phyloP scores from a whole-genome alignment of 805 yeast species.

The Candida piceae region DNA sequence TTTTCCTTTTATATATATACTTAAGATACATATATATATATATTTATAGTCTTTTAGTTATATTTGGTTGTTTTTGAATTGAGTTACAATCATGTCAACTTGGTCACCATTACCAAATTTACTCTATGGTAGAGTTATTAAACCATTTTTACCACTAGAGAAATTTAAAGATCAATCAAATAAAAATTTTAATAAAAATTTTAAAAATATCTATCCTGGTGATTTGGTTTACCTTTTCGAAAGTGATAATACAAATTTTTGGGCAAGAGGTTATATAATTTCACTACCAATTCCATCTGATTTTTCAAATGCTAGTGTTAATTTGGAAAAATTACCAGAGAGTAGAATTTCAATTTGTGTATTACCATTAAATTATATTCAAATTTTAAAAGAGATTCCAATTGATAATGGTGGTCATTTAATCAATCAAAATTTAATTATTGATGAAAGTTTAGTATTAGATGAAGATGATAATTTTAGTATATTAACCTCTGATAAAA shows the following conservation, averaged over 20 bases:
- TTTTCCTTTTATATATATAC: no score
- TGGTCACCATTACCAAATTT: slow-evolving; percentile 49
- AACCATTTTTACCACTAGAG: slow-evolving; percentile 43
- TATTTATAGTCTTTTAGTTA: no score
- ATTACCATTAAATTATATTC: slow-evolving; percentile 54
- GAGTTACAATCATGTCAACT: no score
- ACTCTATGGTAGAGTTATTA: slow-evolving; percentile 38
- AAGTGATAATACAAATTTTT: slow-evolving; percentile 40
- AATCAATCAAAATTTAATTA: slow-evolving; percentile 4
- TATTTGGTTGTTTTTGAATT: no score
- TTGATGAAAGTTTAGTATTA: slow-evolving; percentile 5
- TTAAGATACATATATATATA: no score
- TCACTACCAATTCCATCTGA: slow-evolving; percentile 68
- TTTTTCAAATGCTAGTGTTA: slow-evolving; percentile 54
- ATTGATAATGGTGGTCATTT: slow-evolving; percentile 3
- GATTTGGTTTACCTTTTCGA: slow-evolving; percentile 77
- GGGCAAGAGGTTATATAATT: slow-evolving; percentile 78
- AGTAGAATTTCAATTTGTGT: slow-evolving; percentile 48
- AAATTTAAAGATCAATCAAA: slow-evolving; percentile 11
- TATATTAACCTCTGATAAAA: slow-evolving; percentile 2
- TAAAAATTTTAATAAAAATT: slow-evolving; percentile 10
- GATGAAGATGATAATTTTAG: slow-evolving; percentile 9
- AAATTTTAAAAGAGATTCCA: slow-evolving; percentile 36
- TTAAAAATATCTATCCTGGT: slow-evolving; percentile 60
- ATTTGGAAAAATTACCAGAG: slow-evolving; percentile 60